Base-by-base conservation (phyloP, 257 asterid genomes). In the Solanum clarkiae region DNA sequence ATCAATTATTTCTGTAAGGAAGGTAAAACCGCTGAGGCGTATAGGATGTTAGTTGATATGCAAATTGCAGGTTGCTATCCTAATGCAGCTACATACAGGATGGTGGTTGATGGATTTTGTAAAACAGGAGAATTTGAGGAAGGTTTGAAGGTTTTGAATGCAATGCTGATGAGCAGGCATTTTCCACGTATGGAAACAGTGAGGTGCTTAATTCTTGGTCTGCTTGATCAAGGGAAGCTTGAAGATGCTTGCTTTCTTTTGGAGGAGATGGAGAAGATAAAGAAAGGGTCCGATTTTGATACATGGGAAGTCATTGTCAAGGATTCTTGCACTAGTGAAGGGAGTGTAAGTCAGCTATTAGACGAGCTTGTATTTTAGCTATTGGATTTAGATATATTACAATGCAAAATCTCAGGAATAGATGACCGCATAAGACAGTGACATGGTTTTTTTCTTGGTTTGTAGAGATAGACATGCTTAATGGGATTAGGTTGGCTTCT, bases 101-200 rank as follows among this genome's bases (percentile, higher is more conserved):
- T 86, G 94, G 91, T 94, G 88, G 94, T 92, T 29, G 99, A 95
- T 89, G 96, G 97, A 11, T 92, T 96, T 80, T 90, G 94, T 85
- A 86, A 84, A 86, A 82, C 65, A 0, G 94, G 90, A 81, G 94
- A 94, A 87, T 94, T 91, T 53, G 82, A 80, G 45, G 93, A 91
- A 56, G 94, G 93, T 82, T 86, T 94, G 70, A 93, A 91, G 88
- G 94, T 93, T 87, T 89, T 95, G 84, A 94, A 91, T 86, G 91
- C 92, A 42, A 95, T 94, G 98, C 80, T 92, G 69, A 49, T 86
- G 81, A 86, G 93, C 57, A 88, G 88, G 84, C 98, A 95, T 89
- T 81, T 80, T 40, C 99, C 97, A 0, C 92, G 93, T 1, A 14
- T 81, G 2, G 97, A 91, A 59, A 93, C 97, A 8, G 89, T 92